phyloP scores from a whole-genome alignment of 345 rosid genomes.

The Eucalyptus regnans region DNA sequence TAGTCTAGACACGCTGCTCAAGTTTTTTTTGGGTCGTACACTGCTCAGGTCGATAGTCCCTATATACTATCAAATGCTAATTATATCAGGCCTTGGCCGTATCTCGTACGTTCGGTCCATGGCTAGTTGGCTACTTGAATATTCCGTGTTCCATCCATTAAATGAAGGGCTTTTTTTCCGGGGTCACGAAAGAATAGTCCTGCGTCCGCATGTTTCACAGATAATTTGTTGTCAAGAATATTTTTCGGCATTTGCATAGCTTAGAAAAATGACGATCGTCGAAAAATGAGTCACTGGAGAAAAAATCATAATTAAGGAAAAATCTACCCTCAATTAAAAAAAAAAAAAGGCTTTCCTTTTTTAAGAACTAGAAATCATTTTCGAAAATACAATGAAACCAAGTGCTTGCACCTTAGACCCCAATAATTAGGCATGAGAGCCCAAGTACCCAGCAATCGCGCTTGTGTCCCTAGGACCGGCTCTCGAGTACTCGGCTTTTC shows the following conservation, averaged over 20 bases:
- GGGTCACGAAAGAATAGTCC: not conserved
- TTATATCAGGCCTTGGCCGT: not conserved
- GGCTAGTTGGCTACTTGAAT: not conserved
- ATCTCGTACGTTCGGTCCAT: not conserved
- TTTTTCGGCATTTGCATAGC: not conserved
- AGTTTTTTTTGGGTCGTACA: not conserved
- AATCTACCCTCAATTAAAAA: not conserved
- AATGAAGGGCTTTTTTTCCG: not conserved
- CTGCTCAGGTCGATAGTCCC: not conserved
- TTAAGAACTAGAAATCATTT: not conserved
- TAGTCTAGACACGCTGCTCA: not conserved
- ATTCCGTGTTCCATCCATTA: not conserved
- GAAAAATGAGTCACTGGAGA: not conserved
- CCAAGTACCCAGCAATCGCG: rapidly evolving
- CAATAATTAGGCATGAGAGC: not conserved
- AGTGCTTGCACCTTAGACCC: not conserved
- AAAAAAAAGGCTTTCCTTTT: not conserved
- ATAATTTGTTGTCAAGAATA: not conserved
- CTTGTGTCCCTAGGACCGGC: not conserved
- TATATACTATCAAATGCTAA: not conserved
- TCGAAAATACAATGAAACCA: not conserved
- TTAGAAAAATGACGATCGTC: not conserved
- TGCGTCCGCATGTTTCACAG: rapidly evolving
- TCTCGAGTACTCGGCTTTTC: rapidly evolving
- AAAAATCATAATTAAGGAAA: not conserved